Evolutionary conservation across 2,329 filamentous ascomycete genomes (phyloP).

Genomic region (Bipolaris victoriae): DNA sequence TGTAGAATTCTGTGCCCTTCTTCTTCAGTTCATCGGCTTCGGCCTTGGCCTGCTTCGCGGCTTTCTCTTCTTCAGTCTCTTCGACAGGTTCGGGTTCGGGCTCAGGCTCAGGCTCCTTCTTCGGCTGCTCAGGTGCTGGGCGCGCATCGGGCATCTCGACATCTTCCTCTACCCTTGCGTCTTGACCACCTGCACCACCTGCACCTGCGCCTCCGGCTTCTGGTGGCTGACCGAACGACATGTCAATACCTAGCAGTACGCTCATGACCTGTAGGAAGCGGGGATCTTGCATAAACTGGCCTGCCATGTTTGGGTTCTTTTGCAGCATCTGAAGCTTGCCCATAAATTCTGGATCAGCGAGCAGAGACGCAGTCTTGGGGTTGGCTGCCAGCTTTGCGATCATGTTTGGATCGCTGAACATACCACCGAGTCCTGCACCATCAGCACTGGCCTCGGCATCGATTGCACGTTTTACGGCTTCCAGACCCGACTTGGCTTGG

Average conservation of each 20-base stretch:
- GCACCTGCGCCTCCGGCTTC: conserved; percentile 51
- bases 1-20: conserved; percentile 92
- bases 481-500: conserved; percentile 86
- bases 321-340: conserved; percentile 81
- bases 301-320: conserved; percentile 78
- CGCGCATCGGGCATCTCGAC: conserved; percentile 77
- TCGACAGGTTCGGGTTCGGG: conserved; percentile 74
- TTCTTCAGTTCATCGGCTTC: conserved; percentile 95
- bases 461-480: conserved; percentile 85
- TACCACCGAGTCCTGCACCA: conserved; percentile 78
- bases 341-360: conserved; percentile 89
- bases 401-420: conserved; percentile 93
- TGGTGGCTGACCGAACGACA: conserved; percentile 70
- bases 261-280: conserved; percentile 93
- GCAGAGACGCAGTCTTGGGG: conserved; percentile 84
- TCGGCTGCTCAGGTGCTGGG: conserved; percentile 61
- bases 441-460: conserved; percentile 73
- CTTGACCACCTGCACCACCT: conserved; percentile 47
- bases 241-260: conserved; percentile 90
- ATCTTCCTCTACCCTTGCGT: conserved; percentile 69
- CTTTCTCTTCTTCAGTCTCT: conserved; percentile 80
- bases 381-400: conserved; percentile 89
- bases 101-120: conserved; percentile 56
- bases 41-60: conserved; percentile 88
- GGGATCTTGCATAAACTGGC: conserved; percentile 84